Conservation (phyloP, 2,329 filamentous ascomycete species). For the Penicillium capsulatum region DNA sequence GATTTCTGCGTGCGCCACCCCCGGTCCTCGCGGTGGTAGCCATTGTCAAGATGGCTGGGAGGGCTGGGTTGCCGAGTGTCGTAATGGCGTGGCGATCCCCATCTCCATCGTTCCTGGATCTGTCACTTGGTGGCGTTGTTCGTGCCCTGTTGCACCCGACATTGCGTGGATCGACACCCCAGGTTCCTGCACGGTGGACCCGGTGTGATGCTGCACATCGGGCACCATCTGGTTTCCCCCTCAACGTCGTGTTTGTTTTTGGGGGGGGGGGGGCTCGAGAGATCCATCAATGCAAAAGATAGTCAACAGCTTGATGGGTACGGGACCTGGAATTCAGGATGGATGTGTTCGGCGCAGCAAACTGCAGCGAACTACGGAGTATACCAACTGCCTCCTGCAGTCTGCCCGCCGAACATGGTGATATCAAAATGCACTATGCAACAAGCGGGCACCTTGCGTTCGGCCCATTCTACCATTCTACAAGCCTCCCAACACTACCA, state of each 20-base stretch:
- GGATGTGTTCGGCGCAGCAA: too few species aligned
- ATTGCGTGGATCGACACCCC: constrained; percentile 13
- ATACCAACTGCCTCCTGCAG: not conserved
- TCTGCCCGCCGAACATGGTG: not conserved
- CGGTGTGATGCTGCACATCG: constrained; percentile 18
- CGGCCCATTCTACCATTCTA: too few species aligned
- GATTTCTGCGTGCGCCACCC: too few species aligned
- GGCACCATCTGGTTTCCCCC: constrained; percentile 12
- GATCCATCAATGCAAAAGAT: too few species aligned
- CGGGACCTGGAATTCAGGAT: not conserved
- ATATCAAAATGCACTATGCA: not conserved
- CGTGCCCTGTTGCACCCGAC: constrained; percentile 17
- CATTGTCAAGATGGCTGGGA: not conserved
- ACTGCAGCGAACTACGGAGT: not conserved
- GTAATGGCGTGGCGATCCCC: not conserved
- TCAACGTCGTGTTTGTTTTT: constrained; percentile 12
- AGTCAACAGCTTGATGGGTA: too few species aligned
- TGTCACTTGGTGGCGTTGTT: constrained; percentile 18
- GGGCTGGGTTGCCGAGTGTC: too few species aligned
- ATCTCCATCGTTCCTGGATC: constrained; percentile 7
- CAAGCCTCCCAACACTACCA: too few species aligned
- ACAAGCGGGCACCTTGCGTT: too few species aligned
- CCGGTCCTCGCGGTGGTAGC: not conserved
- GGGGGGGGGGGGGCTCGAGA: too few species aligned
- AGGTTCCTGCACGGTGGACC: constrained; percentile 13